Evolutionary conservation across 768 basidiomycete genomes (phyloP).

Genomic region (Leccinellum albellum): DNA sequence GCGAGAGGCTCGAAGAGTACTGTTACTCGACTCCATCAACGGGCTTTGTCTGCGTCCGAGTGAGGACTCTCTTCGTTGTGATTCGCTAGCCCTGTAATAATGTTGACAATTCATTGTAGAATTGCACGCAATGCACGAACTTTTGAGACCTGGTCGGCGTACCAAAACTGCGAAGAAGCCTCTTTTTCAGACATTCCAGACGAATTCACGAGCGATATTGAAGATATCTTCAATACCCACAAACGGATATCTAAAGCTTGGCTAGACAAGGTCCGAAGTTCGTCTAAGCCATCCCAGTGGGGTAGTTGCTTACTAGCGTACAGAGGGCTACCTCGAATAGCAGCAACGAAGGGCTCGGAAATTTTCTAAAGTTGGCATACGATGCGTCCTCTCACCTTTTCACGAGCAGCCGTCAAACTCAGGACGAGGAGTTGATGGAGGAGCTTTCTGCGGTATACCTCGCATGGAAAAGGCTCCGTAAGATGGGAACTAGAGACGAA

Average conservation of each 20-base stretch:
- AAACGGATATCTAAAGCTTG: slow-evolving; percentile 39
- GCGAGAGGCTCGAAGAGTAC: slow-evolving; percentile 11
- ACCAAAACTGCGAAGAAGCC: slow-evolving; percentile 49
- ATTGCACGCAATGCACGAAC: slow-evolving; percentile 46
- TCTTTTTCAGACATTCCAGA: slow-evolving; percentile 43
- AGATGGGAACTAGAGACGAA: slow-evolving; percentile 43
- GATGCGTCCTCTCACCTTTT: slow-evolving; percentile 39
- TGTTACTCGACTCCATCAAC: slow-evolving; percentile 21
- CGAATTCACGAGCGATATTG: slow-evolving; percentile 35
- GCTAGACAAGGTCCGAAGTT: slow-evolving; percentile 36
- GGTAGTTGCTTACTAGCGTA: background rate
- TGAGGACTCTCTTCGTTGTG: slow-evolving; percentile 18
- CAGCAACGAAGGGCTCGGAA: slow-evolving; percentile 11
- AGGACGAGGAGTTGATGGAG: slow-evolving; percentile 29
- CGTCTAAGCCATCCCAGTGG: background rate
- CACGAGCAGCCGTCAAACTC: slow-evolving; percentile 20
- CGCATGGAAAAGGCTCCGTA: slow-evolving; percentile 43
- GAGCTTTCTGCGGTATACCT: slow-evolving; percentile 40
- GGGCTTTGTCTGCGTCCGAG: slow-evolving; percentile 48
- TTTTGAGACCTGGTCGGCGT: slow-evolving; percentile 50
- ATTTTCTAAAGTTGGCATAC: slow-evolving; percentile 32
- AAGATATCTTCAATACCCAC: slow-evolving; percentile 36
- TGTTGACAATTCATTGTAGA: slow-evolving; percentile 25
- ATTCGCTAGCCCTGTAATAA: background rate
- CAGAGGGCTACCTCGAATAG: slow-evolving; percentile 6